Conservation (phyloP, 768 basidiomycete genomes). For the Hygrophorus pudorinus region DNA sequence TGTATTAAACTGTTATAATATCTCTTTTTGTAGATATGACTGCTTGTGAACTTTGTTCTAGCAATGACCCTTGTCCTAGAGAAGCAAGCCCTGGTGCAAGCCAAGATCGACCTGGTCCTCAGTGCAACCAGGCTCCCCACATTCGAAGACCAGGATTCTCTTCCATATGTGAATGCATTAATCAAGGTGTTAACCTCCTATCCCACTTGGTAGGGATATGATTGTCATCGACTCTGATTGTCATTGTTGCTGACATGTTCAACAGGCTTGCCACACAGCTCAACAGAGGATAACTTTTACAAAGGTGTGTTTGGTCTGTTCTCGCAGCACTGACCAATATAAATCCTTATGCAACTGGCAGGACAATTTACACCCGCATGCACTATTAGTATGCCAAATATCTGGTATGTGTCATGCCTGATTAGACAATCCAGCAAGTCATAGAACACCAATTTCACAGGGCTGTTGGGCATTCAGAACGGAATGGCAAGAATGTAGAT, state of each 20-base stretch:
- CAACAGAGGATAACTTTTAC: slow-evolving; percentile 33
- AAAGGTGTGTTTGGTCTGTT: slow-evolving; percentile 7
- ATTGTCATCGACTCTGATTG: neutral
- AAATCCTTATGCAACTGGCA: too few species aligned
- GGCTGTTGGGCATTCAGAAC: slow-evolving; percentile 24
- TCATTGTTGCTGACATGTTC: neutral
- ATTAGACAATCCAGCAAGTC: slow-evolving; percentile 2
- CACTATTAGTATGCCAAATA: slow-evolving; percentile 24
- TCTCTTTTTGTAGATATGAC: slow-evolving; percentile 13
- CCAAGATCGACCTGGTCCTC: slow-evolving; percentile 28
- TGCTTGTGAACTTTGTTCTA: slow-evolving; percentile 23
- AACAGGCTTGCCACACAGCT: slow-evolving; percentile 23
- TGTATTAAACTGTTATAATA: neutral
- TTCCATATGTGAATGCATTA: slow-evolving; percentile 29
- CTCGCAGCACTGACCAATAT: too few species aligned
- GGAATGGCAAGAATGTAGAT: slow-evolving; percentile 23
- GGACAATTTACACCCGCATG: slow-evolving; percentile 36
- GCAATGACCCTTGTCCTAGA: slow-evolving; percentile 31
- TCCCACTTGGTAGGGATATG: slow-evolving; percentile 18
- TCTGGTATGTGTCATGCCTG: slow-evolving; percentile 17
- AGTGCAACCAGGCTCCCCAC: slow-evolving; percentile 25
- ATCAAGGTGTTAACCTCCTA: slow-evolving; percentile 25
- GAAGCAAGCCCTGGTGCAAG: slow-evolving; percentile 24
- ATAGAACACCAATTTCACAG: slow-evolving; percentile 9
- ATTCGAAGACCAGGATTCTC: slow-evolving; percentile 22